Base-by-base conservation (phyloP, 164 flowering plant species). In the Tetracentron sinense region DNA sequence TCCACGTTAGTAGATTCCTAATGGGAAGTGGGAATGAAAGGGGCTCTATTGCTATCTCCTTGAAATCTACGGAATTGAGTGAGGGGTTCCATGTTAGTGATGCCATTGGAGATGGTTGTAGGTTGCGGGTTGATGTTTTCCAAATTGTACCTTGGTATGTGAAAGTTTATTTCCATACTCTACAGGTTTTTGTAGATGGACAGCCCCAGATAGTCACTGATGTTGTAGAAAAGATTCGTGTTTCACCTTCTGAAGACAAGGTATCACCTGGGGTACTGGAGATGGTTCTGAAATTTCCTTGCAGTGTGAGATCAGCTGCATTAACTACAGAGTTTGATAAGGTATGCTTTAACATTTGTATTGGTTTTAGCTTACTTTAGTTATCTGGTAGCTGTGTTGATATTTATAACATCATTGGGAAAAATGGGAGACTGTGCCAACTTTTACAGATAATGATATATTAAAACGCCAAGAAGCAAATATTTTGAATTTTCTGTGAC, bases 11-110 rank as follows among this genome's bases (percentile, higher is more conserved):
- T 72, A 83, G 99, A 75, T 94, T 86, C 69, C 74, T 91, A 62
- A 86, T 89, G 84, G 99, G 99, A 64, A 94, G 96, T 77, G 99
- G 99, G 64, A 91, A 91, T 76, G 96, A 88, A 79, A 87, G 96
- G 69, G 99, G 99, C 74, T 83, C 93, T 26, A 86, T 94, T 68
- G 96, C 95, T 56, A 78, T 94, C 67, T 79, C 83, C 48, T 76
- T 94, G 70, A 78, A 70, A 71, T 77, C 93, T 63, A 74, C 81
- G 26, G 67, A 63, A 28, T 52, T 58, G 23, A 63, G 42, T 38
- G 66, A 71, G 54, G 64, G 55, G 20, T 54, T 74, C 16, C 33
- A 54, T 42, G 62, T 58, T 56, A 22, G 69, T 44, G 69, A 74
- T 65, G 4, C 17, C 46, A 16, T 35, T 50, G 74, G 67, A 54